Base-by-base conservation (phyloP, 371 early-diverging fungal species). In the Coemansia sp. region DNA sequence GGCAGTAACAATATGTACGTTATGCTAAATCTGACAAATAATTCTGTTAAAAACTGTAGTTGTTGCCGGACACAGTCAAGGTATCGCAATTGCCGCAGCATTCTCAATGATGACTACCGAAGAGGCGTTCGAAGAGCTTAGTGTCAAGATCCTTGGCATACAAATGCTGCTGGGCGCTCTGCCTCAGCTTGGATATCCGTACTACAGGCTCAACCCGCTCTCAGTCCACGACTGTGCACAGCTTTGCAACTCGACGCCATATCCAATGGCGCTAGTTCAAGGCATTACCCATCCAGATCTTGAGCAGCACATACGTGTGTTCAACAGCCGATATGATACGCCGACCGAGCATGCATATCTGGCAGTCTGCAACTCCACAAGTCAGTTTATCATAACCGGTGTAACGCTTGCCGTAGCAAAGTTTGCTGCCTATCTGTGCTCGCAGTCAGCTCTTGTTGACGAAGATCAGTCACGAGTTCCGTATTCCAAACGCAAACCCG, bases 61-160 rank as follows among this genome's bases (percentile, higher is more conserved):
- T 5, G 61, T 82, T 21, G 81, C 83, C 90, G 97, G 95, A 66
- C 97, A 96, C 78, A 90, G 91, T 67, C 97, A 96, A 80, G 97
- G 97, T 59, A 88, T 95, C 57, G 88, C 92, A 65, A 86, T 90
- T 11, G 92, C 97, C n/a, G 88, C 89, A 9, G 94, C 88, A 40
- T 86, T 96, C 67, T 84, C 96, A 8, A 74, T 89, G 7, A 89
- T 95, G 19, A 78, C 87, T 17, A 89, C 92, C 26, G 90, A 91
- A 56, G 87, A 90, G 63, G 88, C 90, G 17, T 93, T 95, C 17
- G 90, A 91, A 53, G 87, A 89, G 63, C 88, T 92, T 71, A 83
- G 92, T 39, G 86, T 86, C 73, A 93, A 92, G 77, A 91, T 93
- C 0, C 86, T 97, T 15, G 63, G 54, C 15, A 7, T 63, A 2